Percentiles rank a stretch among this genome's conserved stretches.
These are phyloP conservation scores for Xanthoceras sorbifolium DNA, from an alignment of 345 rosid species.

Conservation along the genomic window DNA sequence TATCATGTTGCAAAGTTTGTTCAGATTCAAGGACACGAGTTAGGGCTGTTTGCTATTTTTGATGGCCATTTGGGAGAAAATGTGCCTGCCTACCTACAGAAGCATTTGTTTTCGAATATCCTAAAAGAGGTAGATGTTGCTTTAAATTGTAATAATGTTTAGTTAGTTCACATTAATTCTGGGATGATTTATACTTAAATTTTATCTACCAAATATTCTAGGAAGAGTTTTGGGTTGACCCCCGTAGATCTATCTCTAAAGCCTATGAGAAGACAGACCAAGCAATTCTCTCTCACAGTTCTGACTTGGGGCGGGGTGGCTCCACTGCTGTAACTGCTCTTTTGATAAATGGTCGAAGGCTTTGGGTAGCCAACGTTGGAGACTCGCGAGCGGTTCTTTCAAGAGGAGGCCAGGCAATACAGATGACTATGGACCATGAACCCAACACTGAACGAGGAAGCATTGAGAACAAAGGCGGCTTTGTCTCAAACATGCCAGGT, in stretches of 20 bases:
- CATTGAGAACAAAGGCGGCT: slow-evolving; percentile 75
- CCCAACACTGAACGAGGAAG: slow-evolving; percentile 63
- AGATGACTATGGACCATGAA: slow-evolving; percentile 67
- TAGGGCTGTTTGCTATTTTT: slow-evolving; percentile 74
- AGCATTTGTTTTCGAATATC: slow-evolving; percentile 65
- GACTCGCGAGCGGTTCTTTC: slow-evolving; percentile 74
- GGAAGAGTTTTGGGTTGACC: slow-evolving; percentile 72
- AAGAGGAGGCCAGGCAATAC: slow-evolving; percentile 51
- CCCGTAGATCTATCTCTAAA: slow-evolving; percentile 54
- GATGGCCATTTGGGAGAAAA: slow-evolving; percentile 77
- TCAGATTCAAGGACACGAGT: slow-evolving; percentile 49
- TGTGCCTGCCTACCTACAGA: slow-evolving; percentile 68
- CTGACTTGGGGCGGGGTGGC: slow-evolving; percentile 73
- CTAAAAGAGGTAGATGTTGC: slow-evolving; percentile 54
- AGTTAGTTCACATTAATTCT: slow-evolving; percentile 1
- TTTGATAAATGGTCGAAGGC: slow-evolving; percentile 48
- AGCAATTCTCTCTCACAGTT: slow-evolving; percentile 54
- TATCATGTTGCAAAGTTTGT: slow-evolving; percentile 70
- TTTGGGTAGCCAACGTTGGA: slow-evolving; percentile 72
- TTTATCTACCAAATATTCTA: slow-evolving; percentile 24
- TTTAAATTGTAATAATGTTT: slow-evolving; percentile 11
- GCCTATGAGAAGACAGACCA: slow-evolving; percentile 74
- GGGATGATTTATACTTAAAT: slow-evolving; percentile 17
- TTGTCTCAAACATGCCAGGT: slow-evolving; percentile 86
- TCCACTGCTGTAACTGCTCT: slow-evolving; percentile 83